Evolutionary conservation across 2,329 filamentous ascomycete species (phyloP), one percentile per base, ranked within the genome.

Genomic region (Tolypocladium guangdongense): DNA sequence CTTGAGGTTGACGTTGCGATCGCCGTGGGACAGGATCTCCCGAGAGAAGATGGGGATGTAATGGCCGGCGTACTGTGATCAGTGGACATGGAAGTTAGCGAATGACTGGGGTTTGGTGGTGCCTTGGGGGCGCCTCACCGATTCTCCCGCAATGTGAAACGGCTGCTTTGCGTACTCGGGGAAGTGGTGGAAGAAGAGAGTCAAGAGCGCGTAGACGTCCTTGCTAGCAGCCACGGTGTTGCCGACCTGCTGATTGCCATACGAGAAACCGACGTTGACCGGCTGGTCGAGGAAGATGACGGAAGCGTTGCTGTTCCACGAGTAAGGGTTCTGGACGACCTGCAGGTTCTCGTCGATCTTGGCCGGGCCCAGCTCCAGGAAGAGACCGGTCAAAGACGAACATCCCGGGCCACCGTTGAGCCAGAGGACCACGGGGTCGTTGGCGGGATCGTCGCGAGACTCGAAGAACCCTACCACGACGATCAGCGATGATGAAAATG

Each of bases 271-370:
- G 57, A 96, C 90, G 65, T 97, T 97, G 75, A 97, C 91, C 57
- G 93, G 93, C 76, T 97, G 92, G 72, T 97, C 93, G 59, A 99
- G 84, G 87, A 97, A 99, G 74, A 99, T 96, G 66, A 99, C 90
- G 41, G 90, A 96, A 59, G 93, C 92, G 66, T 97, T 97, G 70
- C 83, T 84, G 75, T 96, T 97, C 93, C 93, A 97, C 7, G 90
- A 88, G 72, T 83, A 84, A 51, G 88, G 84, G 75, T 99, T 99
- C 78, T 84, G 83, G 64, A 88, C 81, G 53, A 91, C 71, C 71
- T 91, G 82, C 64, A 89, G 78, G 61, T 95, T 86, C 78, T 90
- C 81, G 68, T 87, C 80, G 68, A 97, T 83, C 57, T 84, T 87
- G 35, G 90, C 84, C 14, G 93, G 92, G 50, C 93, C 93, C 56